Conservation (phyloP, 2,329 filamentous ascomycete genomes). For the Thelonectria olida region DNA sequence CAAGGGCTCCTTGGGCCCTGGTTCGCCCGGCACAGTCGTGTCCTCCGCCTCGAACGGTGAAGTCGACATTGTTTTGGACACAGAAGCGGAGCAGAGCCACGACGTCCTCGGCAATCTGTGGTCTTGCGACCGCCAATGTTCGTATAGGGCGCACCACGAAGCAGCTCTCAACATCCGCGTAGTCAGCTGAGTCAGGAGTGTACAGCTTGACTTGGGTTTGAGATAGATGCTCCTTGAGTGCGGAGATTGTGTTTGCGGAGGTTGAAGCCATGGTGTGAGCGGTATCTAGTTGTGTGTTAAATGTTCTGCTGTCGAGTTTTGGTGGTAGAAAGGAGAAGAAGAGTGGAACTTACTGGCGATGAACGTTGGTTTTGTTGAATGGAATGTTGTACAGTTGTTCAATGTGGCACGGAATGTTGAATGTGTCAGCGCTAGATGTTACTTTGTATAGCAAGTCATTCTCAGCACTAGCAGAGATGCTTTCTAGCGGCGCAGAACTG, state of each 20-base stretch:
- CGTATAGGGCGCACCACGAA: neutral
- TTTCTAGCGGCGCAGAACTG: too few species aligned
- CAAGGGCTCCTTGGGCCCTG: neutral
- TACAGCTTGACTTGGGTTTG: neutral
- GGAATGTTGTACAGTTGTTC: too few species aligned
- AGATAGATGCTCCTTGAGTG: neutral
- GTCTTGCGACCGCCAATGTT: neutral
- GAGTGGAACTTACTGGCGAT: too few species aligned
- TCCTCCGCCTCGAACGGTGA: conserved; percentile 13
- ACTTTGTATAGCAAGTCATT: too few species aligned
- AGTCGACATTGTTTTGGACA: neutral
- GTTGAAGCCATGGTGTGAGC: neutral
- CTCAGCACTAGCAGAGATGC: too few species aligned
- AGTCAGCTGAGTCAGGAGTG: neutral
- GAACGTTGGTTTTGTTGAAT: too few species aligned
- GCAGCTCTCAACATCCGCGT: neutral
- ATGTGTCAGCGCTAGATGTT: too few species aligned
- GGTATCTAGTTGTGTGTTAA: too few species aligned
- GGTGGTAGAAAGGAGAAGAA: too few species aligned
- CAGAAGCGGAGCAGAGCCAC: neutral
- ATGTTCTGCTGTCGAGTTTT: too few species aligned
- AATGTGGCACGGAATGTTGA: too few species aligned
- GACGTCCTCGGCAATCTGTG: neutral
- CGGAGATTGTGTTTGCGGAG: neutral
- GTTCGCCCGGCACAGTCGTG: conserved; percentile 19